Conservation (phyloP, 495 filamentous ascomycete species). For the Podospora australis region DNA sequence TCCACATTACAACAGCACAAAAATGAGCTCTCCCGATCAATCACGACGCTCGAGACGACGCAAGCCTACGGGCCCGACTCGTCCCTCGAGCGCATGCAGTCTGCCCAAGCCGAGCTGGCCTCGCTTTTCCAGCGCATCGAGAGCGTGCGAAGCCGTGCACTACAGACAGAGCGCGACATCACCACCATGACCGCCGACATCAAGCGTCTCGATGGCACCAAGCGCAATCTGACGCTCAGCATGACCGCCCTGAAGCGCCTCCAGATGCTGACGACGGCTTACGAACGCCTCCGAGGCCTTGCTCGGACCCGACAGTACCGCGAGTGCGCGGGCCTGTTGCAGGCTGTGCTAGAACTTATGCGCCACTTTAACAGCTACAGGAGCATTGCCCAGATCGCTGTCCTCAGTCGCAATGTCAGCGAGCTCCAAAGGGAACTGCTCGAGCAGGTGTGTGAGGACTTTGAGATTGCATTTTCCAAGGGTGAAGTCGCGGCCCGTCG, state of each 20-base stretch:
- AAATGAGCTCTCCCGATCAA: conserved; percentile 77
- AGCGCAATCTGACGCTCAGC: conserved; percentile 89
- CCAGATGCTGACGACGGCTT: conserved; percentile 98
- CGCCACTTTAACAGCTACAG: conserved; percentile 97
- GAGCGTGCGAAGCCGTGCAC: conserved; percentile 79
- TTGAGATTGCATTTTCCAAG: conserved; percentile 91
- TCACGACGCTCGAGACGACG: conserved; percentile 65
- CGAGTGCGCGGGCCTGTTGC: conserved; percentile 90
- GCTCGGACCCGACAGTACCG: conserved; percentile 85
- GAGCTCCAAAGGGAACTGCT: conserved; percentile 90
- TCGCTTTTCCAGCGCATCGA: conserved; percentile 94
- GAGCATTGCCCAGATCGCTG: conserved; percentile 95
- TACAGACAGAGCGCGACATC: conserved; percentile 90
- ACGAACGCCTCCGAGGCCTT: conserved; percentile 85
- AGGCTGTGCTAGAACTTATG: conserved; percentile 97
- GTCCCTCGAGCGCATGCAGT: conserved; percentile 81
- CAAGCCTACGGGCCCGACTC: conserved; percentile 84
- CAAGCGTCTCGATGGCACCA: conserved; percentile 93
- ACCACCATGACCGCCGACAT: conserved; percentile 99
- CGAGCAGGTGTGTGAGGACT: conserved; percentile 97
- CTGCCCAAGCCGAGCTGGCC: conserved; percentile 80
- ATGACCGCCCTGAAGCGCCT: conserved; percentile 97
- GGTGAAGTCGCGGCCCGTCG: conserved; percentile 68
- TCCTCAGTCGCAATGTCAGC: conserved; percentile 84
- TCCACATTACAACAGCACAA: conserved; percentile 67